Evolutionary conservation across 176 grass and related monocot species (phyloP), one percentile per base, ranked within the genome.

Genomic region (Musa beccarii): DNA sequence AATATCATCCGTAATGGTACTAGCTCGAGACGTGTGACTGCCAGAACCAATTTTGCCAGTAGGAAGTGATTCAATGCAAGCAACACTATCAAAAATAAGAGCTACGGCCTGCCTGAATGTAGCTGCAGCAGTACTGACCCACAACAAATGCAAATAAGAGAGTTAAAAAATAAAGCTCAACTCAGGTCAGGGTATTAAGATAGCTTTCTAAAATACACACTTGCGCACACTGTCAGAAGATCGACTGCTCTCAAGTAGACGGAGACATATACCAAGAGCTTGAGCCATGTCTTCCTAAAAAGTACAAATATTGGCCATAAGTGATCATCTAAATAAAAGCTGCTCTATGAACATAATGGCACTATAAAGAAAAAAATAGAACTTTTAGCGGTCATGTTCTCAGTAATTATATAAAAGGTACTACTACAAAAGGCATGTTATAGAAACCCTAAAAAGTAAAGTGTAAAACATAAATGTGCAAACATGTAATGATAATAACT

Each of bases 31-130:
- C 54, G 87, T 66, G 53, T 80, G 86, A 76, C 85, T 85, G 73
- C 79, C 75, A 75, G 90, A 68, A 84, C 83, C 84, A 85, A 75
- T 75, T 91, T 93, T 98, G 74, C 88, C 90, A n/a, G 82, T 76
- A 50, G 90, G 94, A 85, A 98, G 94, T 79, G 87, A 90, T 85
- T 98, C 94, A 65, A 80, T 75, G 68, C 43, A 73, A 75, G 86
- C 73, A 86, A 93, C 94, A 29, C 89, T 88, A 73, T 93, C 94
- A 82, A 98, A 98, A 76, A 93, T 85, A 64, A 98, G 76, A 53
- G 94, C 94, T 77, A 93, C 94, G 79, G 94, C 94, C 84, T 98
- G 94, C 86, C 94, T 93, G 84, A 98, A 93, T 73, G 94, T 98
- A 83, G 94, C 94, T 85, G 94, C 94, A 77, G 94, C 94, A 82